These are phyloP conservation scores for Cladosporium sp. DNA, from an alignment of 2,329 filamentous ascomycete species.

Conservation along the genomic window DNA sequence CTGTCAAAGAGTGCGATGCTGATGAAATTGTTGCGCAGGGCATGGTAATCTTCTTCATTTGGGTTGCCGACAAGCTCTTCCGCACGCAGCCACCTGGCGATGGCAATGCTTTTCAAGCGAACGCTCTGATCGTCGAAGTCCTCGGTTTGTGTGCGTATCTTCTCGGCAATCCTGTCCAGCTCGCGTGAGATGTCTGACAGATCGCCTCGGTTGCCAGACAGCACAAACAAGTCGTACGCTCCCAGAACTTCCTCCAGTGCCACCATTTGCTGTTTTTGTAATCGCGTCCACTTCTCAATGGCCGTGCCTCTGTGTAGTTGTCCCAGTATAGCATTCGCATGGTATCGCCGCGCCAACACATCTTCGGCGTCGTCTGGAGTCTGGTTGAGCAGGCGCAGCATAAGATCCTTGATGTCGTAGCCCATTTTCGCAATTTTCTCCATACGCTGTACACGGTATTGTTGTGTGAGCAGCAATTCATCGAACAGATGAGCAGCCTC, in stretches of 20 bases:
- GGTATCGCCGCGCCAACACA: constrained; percentile 73
- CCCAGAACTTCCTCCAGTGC: constrained; percentile 71
- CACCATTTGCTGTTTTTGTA: constrained; percentile 50
- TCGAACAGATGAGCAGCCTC: constrained; percentile 49
- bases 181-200: constrained; percentile 59
- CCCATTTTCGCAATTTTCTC: constrained; percentile 68
- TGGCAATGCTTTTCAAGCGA: constrained; percentile 61
- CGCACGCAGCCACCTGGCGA: constrained; percentile 66
- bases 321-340: constrained; percentile 68
- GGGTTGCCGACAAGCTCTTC: constrained; percentile 62
- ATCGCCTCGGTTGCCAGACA: constrained; percentile 69
- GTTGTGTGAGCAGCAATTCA: constrained; percentile 65
- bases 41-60: constrained; percentile 68
- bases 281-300: constrained; percentile 68
- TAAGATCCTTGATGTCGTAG: constrained; percentile 80
- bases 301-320: constrained; percentile 78
- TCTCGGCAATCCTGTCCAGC: constrained; percentile 60
- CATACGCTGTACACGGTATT: constrained; percentile 65
- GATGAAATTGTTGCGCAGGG: constrained; percentile 82
- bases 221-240: constrained; percentile 85
- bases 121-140: constrained; percentile 55
- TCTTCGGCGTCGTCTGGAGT: constrained; percentile 62
- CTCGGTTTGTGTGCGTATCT: constrained; percentile 52
- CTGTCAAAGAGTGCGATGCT: constrained; percentile 71
- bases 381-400: constrained; percentile 63